Percentiles rank a stretch among this genome's conserved stretches.
Conservation (phyloP, 495 filamentous ascomycete species). For the Gamarada debralockiae region DNA sequence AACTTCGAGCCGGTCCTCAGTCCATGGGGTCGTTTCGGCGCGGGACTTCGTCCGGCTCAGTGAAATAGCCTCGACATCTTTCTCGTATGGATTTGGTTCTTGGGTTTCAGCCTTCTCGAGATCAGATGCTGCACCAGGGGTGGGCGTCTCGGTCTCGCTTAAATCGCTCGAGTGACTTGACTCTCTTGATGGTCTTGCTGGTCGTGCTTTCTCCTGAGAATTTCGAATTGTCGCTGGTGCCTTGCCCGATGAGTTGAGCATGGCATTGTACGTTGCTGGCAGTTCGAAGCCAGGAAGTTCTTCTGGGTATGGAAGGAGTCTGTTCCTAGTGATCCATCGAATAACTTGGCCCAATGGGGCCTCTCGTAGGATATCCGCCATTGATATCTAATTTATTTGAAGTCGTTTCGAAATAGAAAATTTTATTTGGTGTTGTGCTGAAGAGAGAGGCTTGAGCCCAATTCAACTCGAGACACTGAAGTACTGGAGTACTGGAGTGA, state of each 20-base stretch:
- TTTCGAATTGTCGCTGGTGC: background rate
- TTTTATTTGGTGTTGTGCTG: no score
- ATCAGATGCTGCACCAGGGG: background rate
- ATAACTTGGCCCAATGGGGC: conserved; percentile 52
- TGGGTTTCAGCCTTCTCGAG: conserved; percentile 15
- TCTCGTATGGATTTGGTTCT: conserved; percentile 44
- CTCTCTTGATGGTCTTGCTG: background rate
- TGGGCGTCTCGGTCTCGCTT: background rate
- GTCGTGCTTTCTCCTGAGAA: conserved; percentile 4
- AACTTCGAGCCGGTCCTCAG: conserved; percentile 36
- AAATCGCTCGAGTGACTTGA: background rate
- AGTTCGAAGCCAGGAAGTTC: conserved; percentile 47
- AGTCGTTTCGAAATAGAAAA: no score
- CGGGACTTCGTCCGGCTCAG: conserved; percentile 29
- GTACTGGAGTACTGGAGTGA: no score
- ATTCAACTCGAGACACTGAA: no score
- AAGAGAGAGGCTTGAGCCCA: no score
- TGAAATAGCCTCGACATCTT: conserved; percentile 52
- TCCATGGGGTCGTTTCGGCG: conserved; percentile 31
- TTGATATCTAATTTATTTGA: no score
- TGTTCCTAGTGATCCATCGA: conserved; percentile 44
- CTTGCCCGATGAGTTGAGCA: conserved; percentile 23
- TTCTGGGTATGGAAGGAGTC: conserved; percentile 50
- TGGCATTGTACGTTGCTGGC: conserved; percentile 40
- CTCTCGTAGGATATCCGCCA: conserved; percentile 41